These are phyloP conservation scores for Tylopilus felleus DNA, from an alignment of 768 basidiomycete species.

Conservation along the genomic window DNA sequence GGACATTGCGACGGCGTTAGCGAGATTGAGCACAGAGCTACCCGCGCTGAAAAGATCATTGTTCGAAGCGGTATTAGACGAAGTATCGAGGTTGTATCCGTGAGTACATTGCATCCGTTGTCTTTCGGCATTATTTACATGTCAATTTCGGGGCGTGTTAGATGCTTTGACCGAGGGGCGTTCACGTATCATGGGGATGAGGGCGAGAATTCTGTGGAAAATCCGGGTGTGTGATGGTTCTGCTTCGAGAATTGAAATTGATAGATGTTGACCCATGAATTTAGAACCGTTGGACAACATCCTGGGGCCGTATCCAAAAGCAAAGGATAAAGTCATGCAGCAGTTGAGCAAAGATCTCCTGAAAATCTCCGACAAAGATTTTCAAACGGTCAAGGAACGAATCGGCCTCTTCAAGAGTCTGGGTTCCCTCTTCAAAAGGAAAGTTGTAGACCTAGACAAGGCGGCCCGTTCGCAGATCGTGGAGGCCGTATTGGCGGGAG, in stretches of 20 bases:
- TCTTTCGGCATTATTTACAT: not conserved
- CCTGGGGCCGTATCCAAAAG: constrained; percentile 13
- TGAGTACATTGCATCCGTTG: constrained; percentile 1
- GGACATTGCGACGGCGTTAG: too few relatives aligned
- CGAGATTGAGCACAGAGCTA: too few relatives aligned
- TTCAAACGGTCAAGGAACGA: constrained; percentile 13
- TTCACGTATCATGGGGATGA: constrained; percentile 4
- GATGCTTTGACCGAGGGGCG: constrained; percentile 12
- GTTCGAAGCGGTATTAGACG: constrained; percentile 26
- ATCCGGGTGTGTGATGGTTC: constrained; percentile 4
- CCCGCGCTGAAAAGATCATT: constrained; percentile 1
- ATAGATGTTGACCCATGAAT: too few relatives aligned
- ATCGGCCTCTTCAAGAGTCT: constrained; percentile 13
- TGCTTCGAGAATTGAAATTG: too few relatives aligned
- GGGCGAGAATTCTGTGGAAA: not conserved
- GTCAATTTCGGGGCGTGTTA: not conserved
- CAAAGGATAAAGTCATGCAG: not conserved
- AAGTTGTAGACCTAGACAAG: not conserved
- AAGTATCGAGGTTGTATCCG: constrained; percentile 23
- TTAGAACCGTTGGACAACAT: too few relatives aligned
- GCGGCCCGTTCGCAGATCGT: too few relatives aligned
- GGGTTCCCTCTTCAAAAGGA: not conserved
- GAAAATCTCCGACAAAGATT: constrained; percentile 9
- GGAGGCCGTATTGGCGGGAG: too few relatives aligned
- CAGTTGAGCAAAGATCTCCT: constrained; percentile 1